Percentiles rank a stretch among this genome's conserved stretches.
Evolutionary conservation across 495 filamentous ascomycete genomes (phyloP).

Genomic region (Penicillium mononematosum): DNA sequence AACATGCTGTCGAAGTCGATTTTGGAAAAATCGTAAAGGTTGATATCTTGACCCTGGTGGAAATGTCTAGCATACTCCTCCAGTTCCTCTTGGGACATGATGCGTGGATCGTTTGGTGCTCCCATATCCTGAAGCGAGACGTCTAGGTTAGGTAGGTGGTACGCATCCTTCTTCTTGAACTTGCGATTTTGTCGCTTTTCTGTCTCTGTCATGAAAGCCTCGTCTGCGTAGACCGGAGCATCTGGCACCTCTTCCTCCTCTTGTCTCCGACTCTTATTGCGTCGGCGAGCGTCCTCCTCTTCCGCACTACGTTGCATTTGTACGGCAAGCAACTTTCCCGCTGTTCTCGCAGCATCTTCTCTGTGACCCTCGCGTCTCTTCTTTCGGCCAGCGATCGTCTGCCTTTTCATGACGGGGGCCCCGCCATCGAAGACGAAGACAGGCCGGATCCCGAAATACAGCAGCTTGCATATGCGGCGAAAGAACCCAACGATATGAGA

Average conservation of each 20-base stretch:
- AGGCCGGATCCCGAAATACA: slow-evolving; percentile 94
- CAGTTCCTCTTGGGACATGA: slow-evolving; percentile 91
- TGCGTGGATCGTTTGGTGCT: slow-evolving; percentile 82
- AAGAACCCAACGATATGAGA: slow-evolving; percentile 97
- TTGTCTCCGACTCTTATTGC: slow-evolving; percentile 46
- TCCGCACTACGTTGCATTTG: slow-evolving; percentile 89
- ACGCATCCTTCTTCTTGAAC: slow-evolving; percentile 89
- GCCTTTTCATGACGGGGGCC: slow-evolving; percentile 84
- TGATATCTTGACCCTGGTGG: slow-evolving; percentile 89
- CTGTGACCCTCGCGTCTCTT: slow-evolving; percentile 78
- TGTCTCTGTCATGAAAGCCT: slow-evolving; percentile 73
- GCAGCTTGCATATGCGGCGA: slow-evolving; percentile 91
- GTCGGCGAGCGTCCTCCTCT: slow-evolving; percentile 68
- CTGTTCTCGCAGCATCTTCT: slow-evolving; percentile 90
- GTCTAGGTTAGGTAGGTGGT: slow-evolving; percentile 86
- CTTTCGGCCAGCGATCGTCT: slow-evolving; percentile 80
- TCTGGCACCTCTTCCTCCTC: slow-evolving; percentile 70
- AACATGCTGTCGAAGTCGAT: slow-evolving; percentile 96
- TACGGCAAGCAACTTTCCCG: slow-evolving; percentile 83
- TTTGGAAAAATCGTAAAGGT: slow-evolving; percentile 97
- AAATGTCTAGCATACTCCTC: slow-evolving; percentile 92
- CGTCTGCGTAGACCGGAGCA: slow-evolving; percentile 82
- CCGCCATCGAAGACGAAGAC: slow-evolving; percentile 99
- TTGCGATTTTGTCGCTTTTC: slow-evolving; percentile 72
- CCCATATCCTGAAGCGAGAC: slow-evolving; percentile 79